A percentile compares a stretch with the other conserved stretches of the same genome.
Evolutionary conservation across 2,329 filamentous ascomycete genomes (phyloP).

Genomic region (Fusarium scirpi): DNA sequence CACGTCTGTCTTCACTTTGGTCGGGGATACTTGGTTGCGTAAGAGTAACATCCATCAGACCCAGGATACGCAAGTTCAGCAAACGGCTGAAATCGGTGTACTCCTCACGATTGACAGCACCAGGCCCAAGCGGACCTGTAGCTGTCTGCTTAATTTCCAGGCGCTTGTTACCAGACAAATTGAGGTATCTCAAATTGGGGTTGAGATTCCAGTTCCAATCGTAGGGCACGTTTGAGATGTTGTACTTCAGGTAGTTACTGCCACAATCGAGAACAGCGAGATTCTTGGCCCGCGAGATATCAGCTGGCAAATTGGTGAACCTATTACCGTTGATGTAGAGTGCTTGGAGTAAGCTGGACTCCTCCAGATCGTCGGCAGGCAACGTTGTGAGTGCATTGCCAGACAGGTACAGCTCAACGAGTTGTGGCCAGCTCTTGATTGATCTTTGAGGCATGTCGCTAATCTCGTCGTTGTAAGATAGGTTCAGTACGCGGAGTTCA

Average conservation of each 20-base stretch:
- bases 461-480: slow-evolving; percentile 90
- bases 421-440: slow-evolving; percentile 88
- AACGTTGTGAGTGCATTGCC: slow-evolving; percentile 93
- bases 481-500: slow-evolving; percentile 88
- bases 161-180: slow-evolving; percentile 95
- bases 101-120: slow-evolving; percentile 68
- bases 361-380: slow-evolving; percentile 93
- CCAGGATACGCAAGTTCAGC: slow-evolving; percentile 85
- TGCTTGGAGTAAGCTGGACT: slow-evolving; percentile 86
- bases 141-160: slow-evolving; percentile 83
- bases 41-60: slow-evolving; percentile 97
- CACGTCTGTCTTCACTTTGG: slow-evolving; percentile 92
- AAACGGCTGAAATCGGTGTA: slow-evolving; percentile 92
- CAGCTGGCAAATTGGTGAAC: slow-evolving; percentile 95
- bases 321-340: slow-evolving; percentile 98
- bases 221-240: slow-evolving; percentile 98
- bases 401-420: slow-evolving; percentile 93
- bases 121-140: slow-evolving; percentile 61
- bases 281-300: slow-evolving; percentile 93
- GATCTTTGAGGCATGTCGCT: slow-evolving; percentile 91
- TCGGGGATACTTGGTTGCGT: slow-evolving; percentile 94
- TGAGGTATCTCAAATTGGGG: slow-evolving; percentile 92
- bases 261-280: slow-evolving; percentile 93
- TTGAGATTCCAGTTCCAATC: slow-evolving; percentile 99
- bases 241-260: slow-evolving; percentile 96